Percentiles rank a stretch among this genome's conserved stretches.
Evolutionary conservation across 2,329 filamentous ascomycete genomes (phyloP).

Genomic region (Pseudopyrenochaeta lycopersici): DNA sequence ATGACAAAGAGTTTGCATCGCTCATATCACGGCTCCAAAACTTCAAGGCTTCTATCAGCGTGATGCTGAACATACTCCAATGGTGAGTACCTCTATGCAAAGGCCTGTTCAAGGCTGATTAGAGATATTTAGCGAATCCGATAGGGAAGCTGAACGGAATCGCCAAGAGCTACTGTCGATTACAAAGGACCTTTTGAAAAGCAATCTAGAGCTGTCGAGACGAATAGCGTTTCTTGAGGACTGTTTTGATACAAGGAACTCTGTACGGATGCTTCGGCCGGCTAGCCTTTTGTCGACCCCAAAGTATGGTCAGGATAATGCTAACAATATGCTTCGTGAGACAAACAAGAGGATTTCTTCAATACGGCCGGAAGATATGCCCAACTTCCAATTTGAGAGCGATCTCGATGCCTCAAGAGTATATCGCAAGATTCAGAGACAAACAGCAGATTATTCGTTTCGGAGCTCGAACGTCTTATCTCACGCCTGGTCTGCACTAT

Average conservation of each 20-base stretch:
- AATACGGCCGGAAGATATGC: neutral
- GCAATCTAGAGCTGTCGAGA: conserved; percentile 5
- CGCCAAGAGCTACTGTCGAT: neutral
- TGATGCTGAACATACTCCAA: conserved; percentile 19
- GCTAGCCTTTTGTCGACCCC: neutral
- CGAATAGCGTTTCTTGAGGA: conserved; percentile 5
- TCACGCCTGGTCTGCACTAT: conserved; percentile 17
- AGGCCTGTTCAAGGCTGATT: neutral
- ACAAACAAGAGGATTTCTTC: neutral
- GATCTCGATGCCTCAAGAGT: conserved; percentile 14
- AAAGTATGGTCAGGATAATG: neutral
- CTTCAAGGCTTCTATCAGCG: conserved; percentile 10
- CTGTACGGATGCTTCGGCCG: neutral
- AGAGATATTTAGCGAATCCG: conserved; percentile 3
- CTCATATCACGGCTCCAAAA: conserved; percentile 2
- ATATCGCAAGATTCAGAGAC: conserved; percentile 10
- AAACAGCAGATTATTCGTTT: conserved; percentile 3
- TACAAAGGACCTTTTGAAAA: neutral
- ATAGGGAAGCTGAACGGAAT: conserved; percentile 3
- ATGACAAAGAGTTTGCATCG: conserved; percentile 3
- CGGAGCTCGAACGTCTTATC: conserved; percentile 10
- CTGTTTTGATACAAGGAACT: neutral
- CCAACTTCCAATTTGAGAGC: conserved; percentile 8
- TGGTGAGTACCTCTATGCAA: conserved; percentile 4
- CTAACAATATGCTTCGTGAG: neutral